phyloP scores from a whole-genome alignment of 805 yeast genomes.

The Pichia kluyveri region DNA sequence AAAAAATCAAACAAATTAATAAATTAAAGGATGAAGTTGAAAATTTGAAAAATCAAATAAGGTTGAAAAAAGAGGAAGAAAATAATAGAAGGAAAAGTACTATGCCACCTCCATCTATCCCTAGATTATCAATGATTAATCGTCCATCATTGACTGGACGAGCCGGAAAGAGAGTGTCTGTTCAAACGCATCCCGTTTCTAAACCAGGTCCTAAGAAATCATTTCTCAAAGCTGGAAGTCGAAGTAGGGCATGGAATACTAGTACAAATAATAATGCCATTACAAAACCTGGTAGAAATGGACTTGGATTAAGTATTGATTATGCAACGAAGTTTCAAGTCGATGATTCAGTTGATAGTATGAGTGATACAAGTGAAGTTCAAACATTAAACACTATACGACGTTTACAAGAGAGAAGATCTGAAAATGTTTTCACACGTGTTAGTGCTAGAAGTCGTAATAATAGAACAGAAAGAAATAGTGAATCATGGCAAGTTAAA shows the following conservation, averaged over 20 bases:
- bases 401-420: background rate
- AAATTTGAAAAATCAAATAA: conserved; percentile 5
- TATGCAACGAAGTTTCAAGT: conserved; percentile 6
- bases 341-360: conserved; percentile 5
- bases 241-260: background rate
- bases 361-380: conserved; percentile 7
- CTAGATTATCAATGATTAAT: background rate
- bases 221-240: conserved; percentile 4
- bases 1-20: conserved; percentile 14
- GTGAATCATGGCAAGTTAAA: conserved; percentile 16
- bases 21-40: conserved; percentile 9
- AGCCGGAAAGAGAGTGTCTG: background rate
- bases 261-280: background rate
- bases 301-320: conserved; percentile 3
- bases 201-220: background rate
- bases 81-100: conserved; percentile 1
- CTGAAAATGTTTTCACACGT: background rate
- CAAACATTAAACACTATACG: conserved; percentile 1
- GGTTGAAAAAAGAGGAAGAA: conserved; percentile 9
- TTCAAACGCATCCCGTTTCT: background rate
- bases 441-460: background rate
- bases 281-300: background rate
- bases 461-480: too few species aligned
- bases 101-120: conserved; percentile 20
- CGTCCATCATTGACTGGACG: background rate